Conservation (phyloP, 2,329 filamentous ascomycete species). For the Arthrinium phaeospermum region DNA sequence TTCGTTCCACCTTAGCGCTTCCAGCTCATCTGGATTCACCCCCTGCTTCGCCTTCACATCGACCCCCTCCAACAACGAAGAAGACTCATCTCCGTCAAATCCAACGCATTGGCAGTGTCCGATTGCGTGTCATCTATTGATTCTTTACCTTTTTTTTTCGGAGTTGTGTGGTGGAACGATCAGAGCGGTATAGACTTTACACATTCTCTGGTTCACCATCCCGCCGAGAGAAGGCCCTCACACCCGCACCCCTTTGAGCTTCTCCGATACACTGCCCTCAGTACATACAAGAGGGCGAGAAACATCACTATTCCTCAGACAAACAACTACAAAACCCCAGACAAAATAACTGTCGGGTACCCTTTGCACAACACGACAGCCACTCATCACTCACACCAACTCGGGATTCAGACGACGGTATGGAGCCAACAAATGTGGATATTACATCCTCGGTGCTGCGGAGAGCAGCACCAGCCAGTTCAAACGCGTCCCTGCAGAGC, state of each 20-base stretch:
- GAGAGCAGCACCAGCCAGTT: neutral
- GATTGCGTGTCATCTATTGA: neutral
- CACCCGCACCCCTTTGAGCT: neutral
- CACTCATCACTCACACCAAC: neutral
- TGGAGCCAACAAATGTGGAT: neutral
- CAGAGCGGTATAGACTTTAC: neutral
- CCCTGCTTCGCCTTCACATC: neutral
- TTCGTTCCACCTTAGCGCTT: neutral
- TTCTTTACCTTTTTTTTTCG: neutral
- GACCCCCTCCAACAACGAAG: too few species aligned
- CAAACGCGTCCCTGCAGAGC: neutral
- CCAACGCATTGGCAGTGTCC: neutral
- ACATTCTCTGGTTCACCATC: neutral
- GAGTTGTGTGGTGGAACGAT: neutral
- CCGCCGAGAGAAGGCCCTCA: neutral
- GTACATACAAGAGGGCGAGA: neutral
- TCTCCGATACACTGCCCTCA: neutral
- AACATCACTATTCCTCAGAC: neutral
- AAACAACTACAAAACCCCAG: neutral
- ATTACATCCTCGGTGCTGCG: neutral
- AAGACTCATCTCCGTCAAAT: neutral
- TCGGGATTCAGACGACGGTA: neutral
- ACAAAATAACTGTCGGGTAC: neutral
- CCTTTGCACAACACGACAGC: neutral
- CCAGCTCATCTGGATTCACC: neutral